These are phyloP conservation scores for Flagelloscypha sp. DNA, from an alignment of 768 basidiomycete species.

Conservation along the genomic window DNA sequence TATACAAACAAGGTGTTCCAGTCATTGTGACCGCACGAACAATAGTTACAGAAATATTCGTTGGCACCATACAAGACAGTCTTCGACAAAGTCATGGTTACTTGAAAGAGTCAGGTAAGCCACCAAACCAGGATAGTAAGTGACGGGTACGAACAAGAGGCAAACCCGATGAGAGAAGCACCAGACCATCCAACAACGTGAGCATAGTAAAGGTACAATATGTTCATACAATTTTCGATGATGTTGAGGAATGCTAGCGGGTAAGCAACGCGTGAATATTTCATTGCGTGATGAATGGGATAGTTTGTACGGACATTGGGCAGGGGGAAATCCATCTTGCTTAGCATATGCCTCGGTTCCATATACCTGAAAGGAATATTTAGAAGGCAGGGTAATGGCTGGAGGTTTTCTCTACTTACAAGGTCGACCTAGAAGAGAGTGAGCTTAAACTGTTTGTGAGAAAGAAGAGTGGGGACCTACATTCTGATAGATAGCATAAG, in stretches of 20 bases:
- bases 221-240: slow-evolving; percentile 68
- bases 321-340: slow-evolving; percentile 76
- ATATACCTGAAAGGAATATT: slow-evolving; percentile 46
- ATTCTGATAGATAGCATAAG: slow-evolving; percentile 73
- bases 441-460: slow-evolving; percentile 19
- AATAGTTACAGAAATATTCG: slow-evolving; percentile 71
- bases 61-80: slow-evolving; percentile 76
- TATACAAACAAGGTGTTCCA: slow-evolving; percentile 39
- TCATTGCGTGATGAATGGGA: background rate
- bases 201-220: slow-evolving; percentile 68
- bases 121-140: too few species aligned
- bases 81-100: slow-evolving; percentile 77
- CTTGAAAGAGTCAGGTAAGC: too few species aligned
- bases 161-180: slow-evolving; percentile 70
- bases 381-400: background rate
- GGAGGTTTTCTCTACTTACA: slow-evolving; percentile 18
- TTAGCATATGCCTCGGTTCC: slow-evolving; percentile 56
- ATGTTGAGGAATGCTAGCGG: slow-evolving; percentile 65
- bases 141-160: too few species aligned
- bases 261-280: slow-evolving; percentile 4
- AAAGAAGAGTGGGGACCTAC: slow-evolving; percentile 27
- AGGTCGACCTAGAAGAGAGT: slow-evolving; percentile 23
- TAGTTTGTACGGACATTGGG: slow-evolving; percentile 55
- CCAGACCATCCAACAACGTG: slow-evolving; percentile 53
- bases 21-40: slow-evolving; percentile 69